A percentile compares a stretch with the other conserved stretches of the same genome.
These are phyloP conservation scores for Beauveria australis DNA, from an alignment of 2,329 filamentous ascomycete species.

Conservation along the genomic window DNA sequence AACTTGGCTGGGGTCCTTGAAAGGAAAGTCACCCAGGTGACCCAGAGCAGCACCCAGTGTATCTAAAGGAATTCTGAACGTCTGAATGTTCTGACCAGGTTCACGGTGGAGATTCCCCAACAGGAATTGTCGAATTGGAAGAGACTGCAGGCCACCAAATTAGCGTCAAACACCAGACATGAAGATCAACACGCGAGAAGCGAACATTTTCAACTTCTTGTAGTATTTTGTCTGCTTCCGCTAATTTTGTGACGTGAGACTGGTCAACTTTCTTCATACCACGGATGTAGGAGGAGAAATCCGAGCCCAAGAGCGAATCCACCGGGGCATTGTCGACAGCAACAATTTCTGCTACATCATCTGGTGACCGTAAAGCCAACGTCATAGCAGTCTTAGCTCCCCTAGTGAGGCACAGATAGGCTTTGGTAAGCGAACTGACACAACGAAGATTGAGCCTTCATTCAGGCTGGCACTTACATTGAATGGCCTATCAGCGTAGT, in stretches of 20 bases:
- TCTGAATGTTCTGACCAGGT: constrained; percentile 42
- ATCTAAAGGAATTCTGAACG: constrained; percentile 72
- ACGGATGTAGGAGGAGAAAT: constrained; percentile 72
- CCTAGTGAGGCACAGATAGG: constrained; percentile 32
- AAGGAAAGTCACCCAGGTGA: constrained; percentile 84
- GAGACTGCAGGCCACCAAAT: constrained; percentile 33
- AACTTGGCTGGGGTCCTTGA: constrained; percentile 57
- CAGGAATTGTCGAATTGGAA: constrained; percentile 82
- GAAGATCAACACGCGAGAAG: background rate
- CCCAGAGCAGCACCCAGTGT: constrained; percentile 60
- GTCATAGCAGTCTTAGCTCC: constrained; percentile 92
- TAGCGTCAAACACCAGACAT: background rate
- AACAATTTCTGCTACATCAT: constrained; percentile 61
- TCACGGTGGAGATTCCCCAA: constrained; percentile 71
- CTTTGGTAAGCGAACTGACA: background rate
- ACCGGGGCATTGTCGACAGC: constrained; percentile 89
- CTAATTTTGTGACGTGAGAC: constrained; percentile 56
- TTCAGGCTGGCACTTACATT: constrained; percentile 51
- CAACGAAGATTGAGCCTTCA: background rate
- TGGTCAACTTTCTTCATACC: constrained; percentile 79
- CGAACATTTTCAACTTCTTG: constrained; percentile 60
- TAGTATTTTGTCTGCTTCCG: constrained; percentile 74
- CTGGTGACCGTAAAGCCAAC: constrained; percentile 63
- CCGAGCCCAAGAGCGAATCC: constrained; percentile 63
- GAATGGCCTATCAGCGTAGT: constrained; percentile 85